Conservation (phyloP, 768 basidiomycete genomes). For the Lactarius akahatsu region DNA sequence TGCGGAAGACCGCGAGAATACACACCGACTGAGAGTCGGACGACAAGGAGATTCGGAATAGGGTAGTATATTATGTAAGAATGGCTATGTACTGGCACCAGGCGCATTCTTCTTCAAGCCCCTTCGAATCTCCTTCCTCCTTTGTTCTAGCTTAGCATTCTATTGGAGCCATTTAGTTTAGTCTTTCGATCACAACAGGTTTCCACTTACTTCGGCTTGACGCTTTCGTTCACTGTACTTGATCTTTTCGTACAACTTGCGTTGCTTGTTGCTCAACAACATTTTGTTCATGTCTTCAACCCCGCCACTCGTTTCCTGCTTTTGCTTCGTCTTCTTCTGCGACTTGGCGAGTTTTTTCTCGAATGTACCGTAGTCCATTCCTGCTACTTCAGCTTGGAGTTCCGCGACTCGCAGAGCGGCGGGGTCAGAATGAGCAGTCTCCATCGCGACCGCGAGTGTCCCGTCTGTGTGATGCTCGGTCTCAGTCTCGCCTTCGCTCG, state of each 20-base stretch:
- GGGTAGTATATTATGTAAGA: slow-evolving; percentile 13
- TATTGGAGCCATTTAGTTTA: slow-evolving; percentile 34
- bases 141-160: slow-evolving; percentile 61
- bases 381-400: slow-evolving; percentile 86
- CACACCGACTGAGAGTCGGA: neutral
- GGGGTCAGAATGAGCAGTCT: slow-evolving; percentile 53
- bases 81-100: neutral
- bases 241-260: slow-evolving; percentile 92
- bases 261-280: slow-evolving; percentile 95
- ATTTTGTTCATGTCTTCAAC: slow-evolving; percentile 95
- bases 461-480: slow-evolving; percentile 34
- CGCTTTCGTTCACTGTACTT: slow-evolving; percentile 81
- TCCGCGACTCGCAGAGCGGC: slow-evolving; percentile 82
- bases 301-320: slow-evolving; percentile 32
- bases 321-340: slow-evolving; percentile 43
- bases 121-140: slow-evolving; percentile 55
- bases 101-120: slow-evolving; percentile 39
- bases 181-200: slow-evolving; percentile 4
- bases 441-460: slow-evolving; percentile 37
- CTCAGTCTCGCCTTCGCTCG: slow-evolving; percentile 27
- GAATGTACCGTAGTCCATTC: slow-evolving; percentile 76
- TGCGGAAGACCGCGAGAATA: slow-evolving; percentile 12
- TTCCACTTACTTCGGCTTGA: slow-evolving; percentile 65
- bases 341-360: slow-evolving; percentile 71
- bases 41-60: neutral